A percentile compares a stretch with the other conserved stretches of the same genome.
Conservation (phyloP, 306 rosid species). For the Spatholobus suberectus region DNA sequence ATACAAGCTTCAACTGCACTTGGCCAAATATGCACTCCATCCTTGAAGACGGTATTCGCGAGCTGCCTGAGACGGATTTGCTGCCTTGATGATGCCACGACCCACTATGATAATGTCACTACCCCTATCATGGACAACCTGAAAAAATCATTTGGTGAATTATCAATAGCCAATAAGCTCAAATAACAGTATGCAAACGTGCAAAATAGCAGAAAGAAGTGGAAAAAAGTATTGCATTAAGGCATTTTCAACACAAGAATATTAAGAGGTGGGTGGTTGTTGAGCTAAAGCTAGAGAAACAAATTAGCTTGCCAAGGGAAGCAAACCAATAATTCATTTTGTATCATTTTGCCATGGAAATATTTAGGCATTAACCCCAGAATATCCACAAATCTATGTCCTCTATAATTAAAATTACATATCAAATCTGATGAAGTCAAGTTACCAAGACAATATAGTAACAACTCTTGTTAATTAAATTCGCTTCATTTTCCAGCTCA, state of each 20-base stretch:
- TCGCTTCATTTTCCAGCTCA: neutral
- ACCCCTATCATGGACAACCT: constrained; percentile 81
- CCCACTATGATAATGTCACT: constrained; percentile 91
- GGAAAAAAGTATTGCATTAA: neutral
- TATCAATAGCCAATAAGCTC: neutral
- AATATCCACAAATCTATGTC: neutral
- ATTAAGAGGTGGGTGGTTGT: neutral
- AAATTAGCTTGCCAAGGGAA: neutral
- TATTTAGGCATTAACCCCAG: neutral
- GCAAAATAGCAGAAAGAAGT: constrained; percentile 22
- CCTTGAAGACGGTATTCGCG: constrained; percentile 78
- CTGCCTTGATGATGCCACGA: constrained; percentile 85
- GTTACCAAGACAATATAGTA: neutral
- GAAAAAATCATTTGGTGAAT: constrained; percentile 42
- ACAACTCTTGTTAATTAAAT: neutral
- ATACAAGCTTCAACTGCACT: constrained; percentile 47
- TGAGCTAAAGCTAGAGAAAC: neutral
- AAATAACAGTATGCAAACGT: neutral
- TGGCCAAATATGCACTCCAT: constrained; percentile 83
- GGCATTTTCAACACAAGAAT: neutral
- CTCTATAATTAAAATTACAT: neutral
- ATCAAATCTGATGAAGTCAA: neutral
- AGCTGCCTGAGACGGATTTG: constrained; percentile 69
- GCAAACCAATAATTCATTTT: neutral
- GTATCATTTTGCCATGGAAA: neutral